Evolutionary conservation across 768 basidiomycete genomes (phyloP).

Genomic region (Russula sp.): DNA sequence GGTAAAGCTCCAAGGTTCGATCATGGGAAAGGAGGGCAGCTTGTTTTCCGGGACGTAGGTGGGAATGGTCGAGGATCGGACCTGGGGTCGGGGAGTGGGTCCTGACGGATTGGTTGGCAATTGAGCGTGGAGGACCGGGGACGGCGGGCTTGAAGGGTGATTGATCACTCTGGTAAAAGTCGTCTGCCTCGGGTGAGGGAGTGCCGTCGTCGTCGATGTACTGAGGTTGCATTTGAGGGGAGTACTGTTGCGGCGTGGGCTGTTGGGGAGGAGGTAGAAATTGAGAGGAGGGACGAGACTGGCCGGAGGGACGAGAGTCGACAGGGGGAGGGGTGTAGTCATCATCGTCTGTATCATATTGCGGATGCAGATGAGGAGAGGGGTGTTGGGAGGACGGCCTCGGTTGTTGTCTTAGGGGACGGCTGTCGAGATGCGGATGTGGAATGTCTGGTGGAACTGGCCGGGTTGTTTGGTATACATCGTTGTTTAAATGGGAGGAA

Average conservation of each 20-base stretch:
- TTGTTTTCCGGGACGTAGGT: constrained; percentile 88
- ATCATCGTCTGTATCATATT: constrained; percentile 20
- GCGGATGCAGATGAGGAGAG: constrained; percentile 13
- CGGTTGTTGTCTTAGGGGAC: constrained; percentile 6
- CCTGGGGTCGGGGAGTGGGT: constrained; percentile 65
- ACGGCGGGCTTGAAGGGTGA: constrained; percentile 2
- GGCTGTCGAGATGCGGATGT: constrained; percentile 3
- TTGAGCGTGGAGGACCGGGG: constrained; percentile 36
- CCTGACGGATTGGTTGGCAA: constrained; percentile 55
- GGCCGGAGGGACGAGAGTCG: constrained; percentile 21
- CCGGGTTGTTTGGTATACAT: neutral
- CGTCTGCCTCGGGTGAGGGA: constrained; percentile 27
- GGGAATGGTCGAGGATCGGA: constrained; percentile 84
- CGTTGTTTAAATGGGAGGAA: constrained; percentile 20
- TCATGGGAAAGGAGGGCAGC: constrained; percentile 93
- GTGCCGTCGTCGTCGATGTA: constrained; percentile 28
- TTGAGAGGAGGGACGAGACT: constrained; percentile 25
- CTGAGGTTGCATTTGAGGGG: constrained; percentile 24
- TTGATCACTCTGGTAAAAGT: constrained; percentile 30
- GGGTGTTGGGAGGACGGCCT: constrained; percentile 15
- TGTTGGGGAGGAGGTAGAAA: constrained; percentile 8
- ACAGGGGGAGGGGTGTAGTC: constrained; percentile 2
- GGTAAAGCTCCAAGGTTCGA: constrained; percentile 94
- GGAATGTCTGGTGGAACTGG: neutral
- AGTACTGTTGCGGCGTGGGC: constrained; percentile 15